Base-by-base conservation (phyloP, 208 protist genomes). In the Wallacemonas sp. region DNA sequence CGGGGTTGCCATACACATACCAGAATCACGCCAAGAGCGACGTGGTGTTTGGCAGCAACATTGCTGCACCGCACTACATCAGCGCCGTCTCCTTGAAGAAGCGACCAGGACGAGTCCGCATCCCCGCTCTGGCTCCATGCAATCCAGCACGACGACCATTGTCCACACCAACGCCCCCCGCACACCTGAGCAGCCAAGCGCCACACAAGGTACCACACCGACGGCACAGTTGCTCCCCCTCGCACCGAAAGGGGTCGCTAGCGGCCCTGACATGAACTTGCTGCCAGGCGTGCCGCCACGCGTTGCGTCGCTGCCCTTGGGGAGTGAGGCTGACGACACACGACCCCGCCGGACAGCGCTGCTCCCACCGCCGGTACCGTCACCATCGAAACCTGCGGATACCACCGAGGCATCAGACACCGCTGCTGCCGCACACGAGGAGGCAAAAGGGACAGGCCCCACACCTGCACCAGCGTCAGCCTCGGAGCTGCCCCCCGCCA, bases 21-120 rank as follows among this genome's bases (percentile, higher is more conserved):
- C 51, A 3, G 51, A 58, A n/a, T 9, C 24, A 12, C 51, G 51
- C 22, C 30, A 8, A 4, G 51, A 33, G 9, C 33, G 22, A 24
- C 66, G 46, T 12, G 44, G 21, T 2, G 36, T n/a, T 12, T 72
- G 66, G 72, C 19, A 22, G 54, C 54, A 38, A 31, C 71, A 77
- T 28, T 68, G 71, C 55, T 22, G 9, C 41, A 39, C 61, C 24
- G 56, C 59, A 3, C 19, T 30, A 28, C 72, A 78, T 53, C 72
- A 66, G 47, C 58, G 58, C 5, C 66, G 39, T 12, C 58, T 78
- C 22, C 54, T 33, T 0, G 67, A 66, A 26, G 38, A 42, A n/a
- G 54, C 49, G 2, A 53, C 36, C 19, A 28, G 8, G 30, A n/a
- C 59, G 33, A 31, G 51, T 21, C 62, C 27, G 33, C 47, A 17